These are phyloP conservation scores for Amanita rubescens DNA, from an alignment of 768 basidiomycete genomes.

Conservation along the genomic window DNA sequence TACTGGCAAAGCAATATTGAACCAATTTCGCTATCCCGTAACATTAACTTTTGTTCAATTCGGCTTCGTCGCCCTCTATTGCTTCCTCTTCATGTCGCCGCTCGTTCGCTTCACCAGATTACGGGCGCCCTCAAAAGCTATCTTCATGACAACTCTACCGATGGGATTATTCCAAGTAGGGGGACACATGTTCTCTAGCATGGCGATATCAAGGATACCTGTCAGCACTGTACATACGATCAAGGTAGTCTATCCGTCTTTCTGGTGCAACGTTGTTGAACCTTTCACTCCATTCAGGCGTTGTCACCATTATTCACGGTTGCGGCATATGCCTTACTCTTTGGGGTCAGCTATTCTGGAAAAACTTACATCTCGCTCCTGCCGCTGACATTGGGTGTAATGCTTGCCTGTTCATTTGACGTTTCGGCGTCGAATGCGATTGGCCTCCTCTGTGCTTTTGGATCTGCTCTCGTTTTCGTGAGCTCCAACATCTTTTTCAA, in stretches of 20 bases:
- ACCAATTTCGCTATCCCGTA: conserved; percentile 87
- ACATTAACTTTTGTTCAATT: conserved; percentile 98
- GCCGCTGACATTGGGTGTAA: conserved; percentile 94
- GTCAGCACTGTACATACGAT: conserved; percentile 99
- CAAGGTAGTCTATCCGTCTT: conserved; percentile 55
- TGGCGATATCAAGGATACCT: conserved; percentile 93
- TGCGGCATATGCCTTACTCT: conserved; percentile 87
- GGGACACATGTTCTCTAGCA: conserved; percentile 95
- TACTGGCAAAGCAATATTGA: conserved; percentile 93
- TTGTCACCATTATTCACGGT: conserved; percentile 97
- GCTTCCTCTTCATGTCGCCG: conserved; percentile 78
- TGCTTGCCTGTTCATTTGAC: conserved; percentile 95
- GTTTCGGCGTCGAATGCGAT: conserved; percentile 77
- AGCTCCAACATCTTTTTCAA: conserved; percentile 99
- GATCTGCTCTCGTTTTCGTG: conserved; percentile 94
- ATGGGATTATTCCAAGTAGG: conserved; percentile 98
- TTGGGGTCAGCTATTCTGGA: conserved; percentile 87
- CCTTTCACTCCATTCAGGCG: conserved; percentile 53
- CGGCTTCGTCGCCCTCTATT: conserved; percentile 86
- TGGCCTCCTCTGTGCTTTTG: conserved; percentile 93
- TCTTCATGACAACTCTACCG: conserved; percentile 74
- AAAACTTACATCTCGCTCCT: conserved; percentile 90
- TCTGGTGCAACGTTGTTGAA: not conserved
- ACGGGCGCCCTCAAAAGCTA: conserved; percentile 62
- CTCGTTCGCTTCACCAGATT: conserved; percentile 57